Evolutionary conservation across 1,139 yeast species (phyloP).

Genomic region (Yarrowia galli): DNA sequence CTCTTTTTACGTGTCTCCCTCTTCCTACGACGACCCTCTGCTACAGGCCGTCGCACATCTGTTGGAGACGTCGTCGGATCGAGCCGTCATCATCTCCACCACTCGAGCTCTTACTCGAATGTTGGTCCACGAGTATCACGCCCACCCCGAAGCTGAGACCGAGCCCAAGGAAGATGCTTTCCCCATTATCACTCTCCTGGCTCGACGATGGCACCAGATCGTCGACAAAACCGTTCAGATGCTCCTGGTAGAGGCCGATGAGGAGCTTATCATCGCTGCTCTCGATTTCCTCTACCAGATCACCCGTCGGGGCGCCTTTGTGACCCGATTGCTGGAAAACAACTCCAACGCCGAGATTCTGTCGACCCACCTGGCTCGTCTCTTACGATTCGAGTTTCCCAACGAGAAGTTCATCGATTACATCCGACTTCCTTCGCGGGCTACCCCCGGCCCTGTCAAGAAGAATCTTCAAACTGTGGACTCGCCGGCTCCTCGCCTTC

Average conservation of each 20-base stretch:
- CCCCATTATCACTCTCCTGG: constrained; percentile 38
- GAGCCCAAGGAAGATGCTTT: constrained; percentile 22
- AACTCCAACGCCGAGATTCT: constrained; percentile 57
- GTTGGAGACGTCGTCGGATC: constrained; percentile 48
- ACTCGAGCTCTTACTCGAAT: constrained; percentile 53
- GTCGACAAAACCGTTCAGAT: constrained; percentile 55
- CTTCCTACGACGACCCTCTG: constrained; percentile 57
- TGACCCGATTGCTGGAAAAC: constrained; percentile 43
- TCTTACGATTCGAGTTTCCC: constrained; percentile 53
- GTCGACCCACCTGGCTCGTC: constrained; percentile 61
- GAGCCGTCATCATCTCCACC: constrained; percentile 52
- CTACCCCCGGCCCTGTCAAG: constrained; percentile 55
- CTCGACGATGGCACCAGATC: constrained; percentile 29
- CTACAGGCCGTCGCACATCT: constrained; percentile 46
- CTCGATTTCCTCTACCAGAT: constrained; percentile 61
- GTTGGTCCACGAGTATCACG: constrained; percentile 52
- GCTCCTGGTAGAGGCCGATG: constrained; percentile 59
- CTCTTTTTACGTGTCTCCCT: constrained; percentile 82
- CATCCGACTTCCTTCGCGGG: constrained; percentile 51
- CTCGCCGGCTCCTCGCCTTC: constrained; percentile 58
- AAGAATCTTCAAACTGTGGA: constrained; percentile 53
- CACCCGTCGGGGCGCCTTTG: constrained; percentile 58
- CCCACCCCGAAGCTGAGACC: constrained; percentile 41
- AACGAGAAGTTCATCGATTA: constrained; percentile 45
- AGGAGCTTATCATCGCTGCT: constrained; percentile 68